Evolutionary conservation across 805 yeast species (phyloP).

Genomic region (Ogataea minuta): DNA sequence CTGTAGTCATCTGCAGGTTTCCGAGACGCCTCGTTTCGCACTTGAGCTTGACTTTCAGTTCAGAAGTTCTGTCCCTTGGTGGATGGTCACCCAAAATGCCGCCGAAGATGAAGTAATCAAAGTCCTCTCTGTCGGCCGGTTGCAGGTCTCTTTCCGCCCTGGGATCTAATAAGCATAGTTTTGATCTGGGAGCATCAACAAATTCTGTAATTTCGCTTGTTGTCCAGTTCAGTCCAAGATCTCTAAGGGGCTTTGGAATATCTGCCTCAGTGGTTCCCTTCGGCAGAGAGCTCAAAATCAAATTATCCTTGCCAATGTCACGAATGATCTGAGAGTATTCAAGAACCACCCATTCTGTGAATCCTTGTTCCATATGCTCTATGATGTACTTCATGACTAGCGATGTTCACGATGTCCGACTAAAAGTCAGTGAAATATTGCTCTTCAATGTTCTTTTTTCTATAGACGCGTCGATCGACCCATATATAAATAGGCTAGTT

Average conservation of each 20-base stretch:
- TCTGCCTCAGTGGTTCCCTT: conserved; percentile 53
- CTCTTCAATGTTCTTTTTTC: background rate
- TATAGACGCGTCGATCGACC: conserved; percentile 9
- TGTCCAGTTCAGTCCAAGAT: conserved; percentile 79
- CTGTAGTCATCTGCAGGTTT: conserved; percentile 92
- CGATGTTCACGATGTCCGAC: background rate
- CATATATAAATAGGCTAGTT: background rate
- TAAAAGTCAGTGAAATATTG: background rate
- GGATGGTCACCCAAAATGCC: conserved; percentile 96
- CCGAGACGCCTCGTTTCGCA: conserved; percentile 87
- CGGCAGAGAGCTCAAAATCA: conserved; percentile 77
- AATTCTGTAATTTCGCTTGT: conserved; percentile 62
- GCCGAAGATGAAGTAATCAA: conserved; percentile 91
- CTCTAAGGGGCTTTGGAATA: conserved; percentile 59
- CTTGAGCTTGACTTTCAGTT: conserved; percentile 75
- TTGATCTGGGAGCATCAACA: conserved; percentile 43
- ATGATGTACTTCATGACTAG: conserved; percentile 78
- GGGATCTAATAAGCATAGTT: conserved; percentile 87
- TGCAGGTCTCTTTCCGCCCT: conserved; percentile 70
- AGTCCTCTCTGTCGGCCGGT: conserved; percentile 63
- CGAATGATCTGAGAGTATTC: conserved; percentile 81
- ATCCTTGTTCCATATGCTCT: conserved; percentile 97
- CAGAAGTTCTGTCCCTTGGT: conserved; percentile 89
- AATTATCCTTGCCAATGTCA: conserved; percentile 77
- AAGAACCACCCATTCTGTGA: conserved; percentile 91